These are phyloP conservation scores for Pisolithus microcarpus DNA, from an alignment of 768 basidiomycete species.

Conservation along the genomic window DNA sequence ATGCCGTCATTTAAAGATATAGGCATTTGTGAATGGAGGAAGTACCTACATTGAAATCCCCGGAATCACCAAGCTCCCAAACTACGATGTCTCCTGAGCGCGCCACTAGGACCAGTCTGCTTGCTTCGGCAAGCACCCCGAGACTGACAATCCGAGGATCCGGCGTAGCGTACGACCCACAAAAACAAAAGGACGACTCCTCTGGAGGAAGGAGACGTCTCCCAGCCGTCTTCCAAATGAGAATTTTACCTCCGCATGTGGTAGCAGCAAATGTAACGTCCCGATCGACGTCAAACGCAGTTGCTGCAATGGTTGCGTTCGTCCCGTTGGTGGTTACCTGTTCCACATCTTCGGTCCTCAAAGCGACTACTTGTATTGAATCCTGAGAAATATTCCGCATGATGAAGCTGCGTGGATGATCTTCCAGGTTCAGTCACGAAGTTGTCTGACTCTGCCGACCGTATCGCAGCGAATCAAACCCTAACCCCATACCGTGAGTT, in stretches of 20 bases:
- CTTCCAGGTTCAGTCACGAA: neutral
- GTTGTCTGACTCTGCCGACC: neutral
- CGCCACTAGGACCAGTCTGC: slow-evolving; percentile 58
- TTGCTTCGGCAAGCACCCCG: slow-evolving; percentile 65
- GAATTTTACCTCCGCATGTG: slow-evolving; percentile 51
- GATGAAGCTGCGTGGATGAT: neutral
- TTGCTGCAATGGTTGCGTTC: slow-evolving; percentile 35
- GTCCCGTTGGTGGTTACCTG: slow-evolving; percentile 11
- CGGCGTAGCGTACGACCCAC: slow-evolving; percentile 15
- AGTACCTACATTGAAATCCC: slow-evolving; percentile 36
- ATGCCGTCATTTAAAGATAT: neutral
- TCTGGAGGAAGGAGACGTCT: slow-evolving; percentile 7
- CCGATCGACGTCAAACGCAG: slow-evolving; percentile 59
- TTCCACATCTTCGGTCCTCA: slow-evolving; percentile 12
- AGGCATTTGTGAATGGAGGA: neutral
- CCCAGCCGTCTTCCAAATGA: slow-evolving; percentile 45
- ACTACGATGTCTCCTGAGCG: slow-evolving; percentile 80
- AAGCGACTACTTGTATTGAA: slow-evolving; percentile 16
- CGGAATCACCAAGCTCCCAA: slow-evolving; percentile 44
- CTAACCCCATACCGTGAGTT: slow-evolving; percentile 5
- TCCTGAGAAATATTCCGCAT: slow-evolving; percentile 57
- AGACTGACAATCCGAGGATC: slow-evolving; percentile 52
- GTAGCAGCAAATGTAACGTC: slow-evolving; percentile 52
- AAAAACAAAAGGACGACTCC: slow-evolving; percentile 13
- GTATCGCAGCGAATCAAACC: neutral